phyloP scores from a whole-genome alignment of 495 filamentous ascomycete genomes.

The Trichoderma parareesei region DNA sequence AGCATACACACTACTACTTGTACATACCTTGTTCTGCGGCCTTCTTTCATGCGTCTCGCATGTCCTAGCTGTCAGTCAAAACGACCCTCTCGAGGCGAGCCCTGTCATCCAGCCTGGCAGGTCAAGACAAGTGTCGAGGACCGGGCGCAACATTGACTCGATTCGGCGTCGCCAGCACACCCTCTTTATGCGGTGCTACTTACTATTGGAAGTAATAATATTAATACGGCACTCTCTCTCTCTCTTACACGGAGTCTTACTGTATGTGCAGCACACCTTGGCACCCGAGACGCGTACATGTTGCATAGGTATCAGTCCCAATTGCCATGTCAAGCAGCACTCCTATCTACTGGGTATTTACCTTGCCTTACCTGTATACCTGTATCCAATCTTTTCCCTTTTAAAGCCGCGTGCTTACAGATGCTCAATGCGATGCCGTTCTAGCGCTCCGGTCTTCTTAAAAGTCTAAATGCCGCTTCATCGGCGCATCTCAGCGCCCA shows the following conservation, averaged over 20 bases:
- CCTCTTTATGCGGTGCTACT: not conserved
- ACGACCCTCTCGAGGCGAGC: too few species aligned
- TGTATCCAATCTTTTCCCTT: too few species aligned
- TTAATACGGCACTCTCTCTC: not conserved
- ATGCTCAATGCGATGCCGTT: too few species aligned
- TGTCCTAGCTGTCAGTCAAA: not conserved
- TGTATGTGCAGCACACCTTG: too few species aligned
- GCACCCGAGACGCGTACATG: too few species aligned
- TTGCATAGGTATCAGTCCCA: too few species aligned
- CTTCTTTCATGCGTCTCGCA: not conserved
- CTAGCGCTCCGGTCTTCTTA: not conserved
- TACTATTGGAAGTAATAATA: not conserved
- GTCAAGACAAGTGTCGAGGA: not conserved
- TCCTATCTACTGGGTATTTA: too few species aligned
- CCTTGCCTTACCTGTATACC: too few species aligned
- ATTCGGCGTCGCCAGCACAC: not conserved
- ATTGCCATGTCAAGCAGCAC: too few species aligned
- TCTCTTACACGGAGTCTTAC: too few species aligned
- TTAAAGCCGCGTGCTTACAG: too few species aligned
- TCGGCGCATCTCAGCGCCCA: not conserved
- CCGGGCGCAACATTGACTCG: constrained; percentile 6
- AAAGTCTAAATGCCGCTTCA: not conserved
- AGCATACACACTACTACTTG: not conserved
- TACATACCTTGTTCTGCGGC: not conserved
- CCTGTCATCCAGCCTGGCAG: not conserved